Percentiles rank a stretch among this genome's conserved stretches.
These are phyloP conservation scores for Halophytophthora batemanensis DNA, from an alignment of 352 stramenopile species.

Conservation along the genomic window DNA sequence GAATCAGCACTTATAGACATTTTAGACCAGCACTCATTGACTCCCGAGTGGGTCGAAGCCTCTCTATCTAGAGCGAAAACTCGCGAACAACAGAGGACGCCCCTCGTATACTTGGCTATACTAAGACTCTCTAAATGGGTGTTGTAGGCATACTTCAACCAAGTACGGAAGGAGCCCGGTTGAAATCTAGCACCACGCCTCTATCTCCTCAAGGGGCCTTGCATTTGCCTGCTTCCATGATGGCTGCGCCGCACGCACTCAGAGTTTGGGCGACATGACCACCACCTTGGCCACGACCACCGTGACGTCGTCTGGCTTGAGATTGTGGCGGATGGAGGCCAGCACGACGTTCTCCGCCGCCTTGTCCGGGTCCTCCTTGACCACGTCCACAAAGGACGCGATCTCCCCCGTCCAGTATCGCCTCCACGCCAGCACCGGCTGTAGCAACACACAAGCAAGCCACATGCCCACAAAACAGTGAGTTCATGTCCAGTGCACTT, in stretches of 20 bases:
- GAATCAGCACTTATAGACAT: no score
- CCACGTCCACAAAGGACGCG: slow-evolving; percentile 52
- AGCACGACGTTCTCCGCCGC: slow-evolving; percentile 62
- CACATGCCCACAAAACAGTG: slow-evolving; percentile 5
- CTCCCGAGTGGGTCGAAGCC: no score
- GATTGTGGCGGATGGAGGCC: slow-evolving; percentile 71
- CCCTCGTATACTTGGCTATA: no score
- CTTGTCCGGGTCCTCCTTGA: slow-evolving; percentile 43
- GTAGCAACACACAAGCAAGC: slow-evolving; percentile 1
- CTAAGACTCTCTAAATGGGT: no score
- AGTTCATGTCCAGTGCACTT: neutral
- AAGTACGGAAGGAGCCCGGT: no score
- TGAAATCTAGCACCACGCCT: no score
- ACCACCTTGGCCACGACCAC: slow-evolving; percentile 76
- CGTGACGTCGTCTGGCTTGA: slow-evolving; percentile 82
- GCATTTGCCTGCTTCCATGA: slow-evolving; percentile 11
- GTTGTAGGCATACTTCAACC: no score
- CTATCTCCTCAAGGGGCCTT: neutral
- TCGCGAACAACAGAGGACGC: no score
- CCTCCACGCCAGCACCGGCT: slow-evolving; percentile 64
- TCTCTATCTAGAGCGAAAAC: no score
- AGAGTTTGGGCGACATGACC: slow-evolving; percentile 47
- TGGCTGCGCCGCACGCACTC: slow-evolving; percentile 13
- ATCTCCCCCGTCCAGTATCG: slow-evolving; percentile 63
- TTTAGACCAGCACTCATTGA: no score